Base-by-base conservation (phyloP, 768 basidiomycete genomes). In the Boletus insuetus region DNA sequence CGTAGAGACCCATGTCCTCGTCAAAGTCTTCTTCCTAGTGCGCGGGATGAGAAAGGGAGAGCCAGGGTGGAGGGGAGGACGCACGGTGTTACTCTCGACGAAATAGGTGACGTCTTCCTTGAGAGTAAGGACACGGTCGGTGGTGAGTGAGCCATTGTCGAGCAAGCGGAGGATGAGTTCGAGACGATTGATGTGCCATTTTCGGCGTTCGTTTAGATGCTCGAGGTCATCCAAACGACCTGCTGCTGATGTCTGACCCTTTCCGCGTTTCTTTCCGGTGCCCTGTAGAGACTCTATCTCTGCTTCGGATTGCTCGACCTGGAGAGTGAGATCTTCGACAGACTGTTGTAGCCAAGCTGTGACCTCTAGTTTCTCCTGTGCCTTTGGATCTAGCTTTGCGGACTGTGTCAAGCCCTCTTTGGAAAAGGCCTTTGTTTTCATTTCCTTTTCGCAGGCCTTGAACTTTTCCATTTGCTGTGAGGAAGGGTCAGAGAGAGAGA, bases 401-500 rank as follows among this genome's bases (percentile, higher is more conserved):
- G 94, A 92, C 56, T 94, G 92, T 57, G 89, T 97, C 40, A 99
- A 80, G 40, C 97, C 97, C 73, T 98, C 97, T 69, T 98, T 99
- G 19, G 95, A 98, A 75, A 98, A 99, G 0, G 97, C 97, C 73
- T 99, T 99, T 55, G 97, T 98, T 82, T 99, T 99, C 96, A 98
- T 98, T 76, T 99, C 97, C 78, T 98, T 99, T 78, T 99, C 97
- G 75, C 95, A 94, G 22, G 96, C 96, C 68, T 99, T 99, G 84
- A 99, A 99, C 70, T 94, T 95, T 78, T 99, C 97, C 97, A 99
- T 99, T 98, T 98, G 97, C 97, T 98, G 73, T 53, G 19, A 57
- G 43, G 16, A 19, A 35, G 38, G 63, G 39, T 54, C 19, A 20
- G 48, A 42, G 8, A 29, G 31, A n/a, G 48, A 54, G 26, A 57